A percentile compares a stretch with the other conserved stretches of the same genome.
Evolutionary conservation across 2,329 filamentous ascomycete genomes (phyloP).

Genomic region (Cladosporium halotolerans): DNA sequence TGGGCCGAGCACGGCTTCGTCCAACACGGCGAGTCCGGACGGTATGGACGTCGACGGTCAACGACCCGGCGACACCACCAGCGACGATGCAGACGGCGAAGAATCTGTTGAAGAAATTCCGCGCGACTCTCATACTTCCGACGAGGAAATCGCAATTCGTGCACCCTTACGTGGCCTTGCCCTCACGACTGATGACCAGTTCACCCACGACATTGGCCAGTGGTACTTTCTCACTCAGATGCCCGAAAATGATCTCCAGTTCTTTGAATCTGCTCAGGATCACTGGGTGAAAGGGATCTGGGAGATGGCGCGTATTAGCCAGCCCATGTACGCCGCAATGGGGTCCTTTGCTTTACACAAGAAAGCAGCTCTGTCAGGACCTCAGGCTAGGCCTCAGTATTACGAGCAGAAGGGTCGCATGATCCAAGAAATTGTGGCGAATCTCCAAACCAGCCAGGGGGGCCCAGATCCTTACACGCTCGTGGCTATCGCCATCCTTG

Average conservation of each 20-base stretch:
- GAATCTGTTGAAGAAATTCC: no score
- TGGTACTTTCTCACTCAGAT: constrained; percentile 5
- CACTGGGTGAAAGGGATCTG: constrained; percentile 5
- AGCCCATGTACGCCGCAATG: not conserved
- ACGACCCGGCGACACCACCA: no score
- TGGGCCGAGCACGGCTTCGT: no score
- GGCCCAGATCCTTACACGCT: not conserved
- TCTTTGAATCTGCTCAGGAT: not conserved
- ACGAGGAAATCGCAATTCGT: no score
- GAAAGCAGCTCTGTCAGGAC: not conserved
- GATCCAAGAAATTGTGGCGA: not conserved
- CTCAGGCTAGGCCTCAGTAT: not conserved
- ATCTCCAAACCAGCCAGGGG: not conserved
- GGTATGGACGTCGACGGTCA: no score
- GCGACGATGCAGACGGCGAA: no score
- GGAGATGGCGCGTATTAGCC: constrained; percentile 2
- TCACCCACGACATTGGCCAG: not conserved
- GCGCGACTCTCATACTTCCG: no score
- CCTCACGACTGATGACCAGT: no score
- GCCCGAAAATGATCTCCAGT: not conserved
- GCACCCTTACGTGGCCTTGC: no score
- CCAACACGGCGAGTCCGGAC: no score
- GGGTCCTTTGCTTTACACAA: not conserved
- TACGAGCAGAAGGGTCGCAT: not conserved
- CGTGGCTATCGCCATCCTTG: constrained; percentile 1